Base-by-base conservation (phyloP, 2,329 filamentous ascomycete genomes). In the Nigrograna mackinnonii region DNA sequence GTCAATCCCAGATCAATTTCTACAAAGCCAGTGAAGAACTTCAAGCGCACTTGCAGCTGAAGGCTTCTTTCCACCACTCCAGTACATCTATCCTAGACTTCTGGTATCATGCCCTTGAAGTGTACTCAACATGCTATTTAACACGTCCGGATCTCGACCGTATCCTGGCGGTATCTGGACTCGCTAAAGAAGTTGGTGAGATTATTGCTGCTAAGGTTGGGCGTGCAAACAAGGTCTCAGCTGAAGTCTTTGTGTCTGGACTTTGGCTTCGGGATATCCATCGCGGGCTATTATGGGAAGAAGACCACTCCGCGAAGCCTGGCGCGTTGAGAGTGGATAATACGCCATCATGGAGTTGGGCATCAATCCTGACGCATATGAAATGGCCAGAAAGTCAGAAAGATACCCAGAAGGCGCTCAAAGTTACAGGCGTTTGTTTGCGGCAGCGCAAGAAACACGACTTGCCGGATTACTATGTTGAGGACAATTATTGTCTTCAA, bases 51-150 rank as follows among this genome's bases (percentile, higher is more conserved):
- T 22, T 39, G 7, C 37, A 33, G 16, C 22, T 39, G 6, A 39
- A 33, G 18, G 22, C 37, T 11, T 39, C 37, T 5, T 39, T 39
- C 33, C 26, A 39, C 17, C 20, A 6, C 19, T 32, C 26, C 5
- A 39, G 22, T 19, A 33, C 9, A 7, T 17, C 31, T 22, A 39
- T 39, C 19, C 26, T 39, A 19, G 18, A 22, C 13, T 32, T 33
- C 19, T 39, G 37, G 37, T 39, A 39, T 33, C 37, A 33, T 16
- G 37, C 37, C 21, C 21, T 41, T 11, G 39, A 41, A 26, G 39
- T 41, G 12, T 41, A 41, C 22, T 36, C 39, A 14, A 21, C 9
- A 11, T 19, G 19, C 6, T 19, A 41, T 24, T 26, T 41, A 6
- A 41, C 39, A 24, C 24, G 31, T 28, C 39, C 39, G n/a, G 22